These are phyloP conservation scores for Trypanosoma platydactyli DNA, from an alignment of 208 protist species.

Conservation along the genomic window DNA sequence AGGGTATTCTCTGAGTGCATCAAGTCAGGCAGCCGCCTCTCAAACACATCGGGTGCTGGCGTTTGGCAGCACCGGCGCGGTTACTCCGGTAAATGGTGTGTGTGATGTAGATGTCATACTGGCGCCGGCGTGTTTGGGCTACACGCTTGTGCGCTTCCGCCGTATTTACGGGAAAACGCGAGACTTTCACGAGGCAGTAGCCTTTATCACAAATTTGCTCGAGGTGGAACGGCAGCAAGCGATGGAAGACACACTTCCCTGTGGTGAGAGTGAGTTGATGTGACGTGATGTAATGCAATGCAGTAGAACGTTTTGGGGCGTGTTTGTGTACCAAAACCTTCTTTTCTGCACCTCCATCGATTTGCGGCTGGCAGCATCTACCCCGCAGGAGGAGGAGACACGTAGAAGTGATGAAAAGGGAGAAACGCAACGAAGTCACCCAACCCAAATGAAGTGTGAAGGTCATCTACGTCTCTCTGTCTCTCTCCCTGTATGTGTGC, in stretches of 20 bases:
- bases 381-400: too few species aligned
- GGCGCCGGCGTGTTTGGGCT: constrained; percentile 65
- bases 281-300: too few species aligned
- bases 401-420: too few species aligned
- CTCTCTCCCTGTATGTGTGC: too few species aligned
- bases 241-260: constrained; percentile 77
- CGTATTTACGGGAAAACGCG: constrained; percentile 83
- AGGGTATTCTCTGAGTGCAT: neutral
- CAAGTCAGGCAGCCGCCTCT: constrained; percentile 7
- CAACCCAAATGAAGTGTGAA: too few species aligned
- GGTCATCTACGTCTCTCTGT: neutral
- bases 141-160: constrained; percentile 77
- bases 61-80: constrained; percentile 44
- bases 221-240: constrained; percentile 79
- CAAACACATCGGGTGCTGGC: constrained; percentile 55
- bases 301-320: too few species aligned
- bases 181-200: constrained; percentile 87
- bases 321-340: too few species aligned
- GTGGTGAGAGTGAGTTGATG: constrained; percentile 86
- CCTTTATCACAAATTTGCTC: constrained; percentile 71
- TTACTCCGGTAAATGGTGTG: constrained; percentile 51
- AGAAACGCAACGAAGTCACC: too few species aligned
- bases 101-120: constrained; percentile 85
- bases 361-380: too few species aligned
- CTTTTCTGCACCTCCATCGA: too few species aligned